phyloP scores from a whole-genome alignment of 805 yeast species.

The Yamadazyma phyllophila region DNA sequence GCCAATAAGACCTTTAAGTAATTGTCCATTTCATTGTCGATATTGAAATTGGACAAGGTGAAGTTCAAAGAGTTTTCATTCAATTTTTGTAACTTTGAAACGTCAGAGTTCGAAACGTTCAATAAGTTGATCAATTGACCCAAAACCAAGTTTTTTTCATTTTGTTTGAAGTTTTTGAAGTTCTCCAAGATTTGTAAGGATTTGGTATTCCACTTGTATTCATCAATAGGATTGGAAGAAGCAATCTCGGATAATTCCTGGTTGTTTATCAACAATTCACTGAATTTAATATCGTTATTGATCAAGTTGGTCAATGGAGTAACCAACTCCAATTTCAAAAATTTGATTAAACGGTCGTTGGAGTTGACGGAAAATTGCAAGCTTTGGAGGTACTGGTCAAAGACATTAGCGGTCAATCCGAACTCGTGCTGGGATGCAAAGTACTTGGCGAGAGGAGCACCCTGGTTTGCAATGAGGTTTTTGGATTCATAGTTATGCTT shows the following conservation, averaged over 20 bases:
- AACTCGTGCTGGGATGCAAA: conserved; percentile 28
- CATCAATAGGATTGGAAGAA: conserved; percentile 29
- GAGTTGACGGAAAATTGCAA: conserved; percentile 48
- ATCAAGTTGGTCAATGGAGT: conserved; percentile 53
- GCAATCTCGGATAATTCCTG: conserved; percentile 40
- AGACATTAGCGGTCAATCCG: conserved; percentile 32
- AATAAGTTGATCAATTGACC: conserved; percentile 66
- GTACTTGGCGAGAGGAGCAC: conserved; percentile 3
- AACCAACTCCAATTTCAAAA: conserved; percentile 53
- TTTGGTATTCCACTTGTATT: conserved; percentile 68
- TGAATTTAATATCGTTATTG: conserved; percentile 53
- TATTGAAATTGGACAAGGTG: conserved; percentile 47
- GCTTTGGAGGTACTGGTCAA: conserved; percentile 21
- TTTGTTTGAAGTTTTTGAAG: conserved; percentile 68
- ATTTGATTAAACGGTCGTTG: conserved; percentile 46
- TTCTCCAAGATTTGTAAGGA: conserved; percentile 76
- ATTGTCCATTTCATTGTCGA: conserved; percentile 36
- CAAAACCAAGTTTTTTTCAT: conserved; percentile 54
- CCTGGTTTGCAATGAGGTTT: conserved; percentile 43
- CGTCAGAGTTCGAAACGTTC: conserved; percentile 28
- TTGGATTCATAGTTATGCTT: conserved; percentile 56
- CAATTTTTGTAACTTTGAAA: conserved; percentile 23
- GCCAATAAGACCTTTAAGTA: conserved; percentile 34
- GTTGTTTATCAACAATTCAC: conserved; percentile 51
- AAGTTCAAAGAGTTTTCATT: conserved; percentile 68